phyloP scores from a whole-genome alignment of 2,329 filamentous ascomycete species.

The Trichoderma endophyticum region DNA sequence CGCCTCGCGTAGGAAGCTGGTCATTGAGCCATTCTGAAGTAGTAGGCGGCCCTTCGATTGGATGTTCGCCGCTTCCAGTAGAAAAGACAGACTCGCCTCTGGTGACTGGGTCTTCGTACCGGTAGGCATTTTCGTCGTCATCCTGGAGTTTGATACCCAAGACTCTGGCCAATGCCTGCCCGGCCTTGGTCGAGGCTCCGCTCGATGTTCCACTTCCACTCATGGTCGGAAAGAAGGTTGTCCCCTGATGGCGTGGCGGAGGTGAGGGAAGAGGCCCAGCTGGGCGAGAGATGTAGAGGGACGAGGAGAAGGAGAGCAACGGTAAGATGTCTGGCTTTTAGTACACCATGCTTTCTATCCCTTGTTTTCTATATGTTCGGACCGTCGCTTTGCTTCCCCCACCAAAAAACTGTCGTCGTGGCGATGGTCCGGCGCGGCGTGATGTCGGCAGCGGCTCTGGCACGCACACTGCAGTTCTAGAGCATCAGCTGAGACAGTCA shows the following conservation, averaged over 20 bases:
- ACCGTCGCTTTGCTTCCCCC: not conserved
- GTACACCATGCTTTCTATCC: not conserved
- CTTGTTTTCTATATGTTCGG: not conserved
- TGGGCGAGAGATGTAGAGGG: not conserved
- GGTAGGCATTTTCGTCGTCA: conserved; percentile 35
- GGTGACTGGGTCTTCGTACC: conserved; percentile 56
- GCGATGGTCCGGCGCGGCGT: conserved; percentile 4
- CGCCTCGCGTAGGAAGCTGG: conserved; percentile 55
- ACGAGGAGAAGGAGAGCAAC: not conserved
- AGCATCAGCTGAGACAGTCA: conserved; percentile 10
- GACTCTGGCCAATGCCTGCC: conserved; percentile 71
- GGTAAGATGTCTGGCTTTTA: not conserved
- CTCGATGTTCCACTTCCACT: conserved; percentile 30
- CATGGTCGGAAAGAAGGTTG: conserved; percentile 30
- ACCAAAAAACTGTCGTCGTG: not conserved
- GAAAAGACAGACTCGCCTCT: conserved; percentile 80
- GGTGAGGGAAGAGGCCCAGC: conserved; percentile 10
- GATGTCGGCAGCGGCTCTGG: not conserved
- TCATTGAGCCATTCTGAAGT: conserved; percentile 68
- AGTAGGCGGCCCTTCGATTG: conserved; percentile 78
- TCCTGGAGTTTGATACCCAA: conserved; percentile 78
- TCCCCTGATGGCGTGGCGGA: not conserved
- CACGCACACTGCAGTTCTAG: not conserved
- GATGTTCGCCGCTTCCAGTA: conserved; percentile 67
- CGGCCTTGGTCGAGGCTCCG: conserved; percentile 51